A percentile compares a stretch with the other conserved stretches of the same genome.
Evolutionary conservation across 1,284 basidiomycete genomes (phyloP).

Genomic region (Puccinia triticina): DNA sequence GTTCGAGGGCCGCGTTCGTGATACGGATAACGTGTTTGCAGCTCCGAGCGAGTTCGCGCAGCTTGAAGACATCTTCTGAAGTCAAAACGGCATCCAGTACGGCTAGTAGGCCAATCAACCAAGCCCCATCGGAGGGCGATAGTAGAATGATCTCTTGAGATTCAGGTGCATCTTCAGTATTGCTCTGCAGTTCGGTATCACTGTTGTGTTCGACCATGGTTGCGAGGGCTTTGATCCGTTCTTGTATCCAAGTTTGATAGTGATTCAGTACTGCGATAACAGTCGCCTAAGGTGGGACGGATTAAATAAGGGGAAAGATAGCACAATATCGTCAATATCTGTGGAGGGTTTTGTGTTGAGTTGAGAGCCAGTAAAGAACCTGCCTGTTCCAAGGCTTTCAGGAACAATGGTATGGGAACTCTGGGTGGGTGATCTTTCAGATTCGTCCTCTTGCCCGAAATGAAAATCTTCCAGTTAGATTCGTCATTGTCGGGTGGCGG

Average conservation of each 20-base stretch:
- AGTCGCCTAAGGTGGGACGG: neutral
- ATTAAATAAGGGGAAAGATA: neutral
- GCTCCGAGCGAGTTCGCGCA: conserved; percentile 27
- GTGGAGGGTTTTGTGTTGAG: neutral
- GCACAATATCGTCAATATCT: neutral
- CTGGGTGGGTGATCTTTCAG: neutral
- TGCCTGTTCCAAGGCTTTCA: conserved; percentile 48
- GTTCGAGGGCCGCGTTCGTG: neutral
- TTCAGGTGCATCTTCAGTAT: neutral
- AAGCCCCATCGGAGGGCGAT: conserved; percentile 24
- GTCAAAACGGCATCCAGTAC: conserved; percentile 30
- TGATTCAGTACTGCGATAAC: conserved; percentile 27
- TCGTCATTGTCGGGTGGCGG: conserved; percentile 30
- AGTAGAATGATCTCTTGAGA: conserved; percentile 34
- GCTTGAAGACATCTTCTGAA: conserved; percentile 30
- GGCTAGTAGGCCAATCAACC: conserved; percentile 31
- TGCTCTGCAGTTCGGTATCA: neutral
- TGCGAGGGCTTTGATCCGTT: neutral
- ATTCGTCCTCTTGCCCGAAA: conserved; percentile 14
- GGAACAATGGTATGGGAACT: conserved; percentile 26
- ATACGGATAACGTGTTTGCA: conserved; percentile 39
- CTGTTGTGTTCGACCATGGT: neutral
- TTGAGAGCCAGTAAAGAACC: neutral
- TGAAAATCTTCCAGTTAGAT: conserved; percentile 47
- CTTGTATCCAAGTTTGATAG: conserved; percentile 41